Percentiles rank a stretch among this genome's conserved stretches.
Evolutionary conservation across 805 yeast species (phyloP).

Genomic region (Jamesozyma rosinii): DNA sequence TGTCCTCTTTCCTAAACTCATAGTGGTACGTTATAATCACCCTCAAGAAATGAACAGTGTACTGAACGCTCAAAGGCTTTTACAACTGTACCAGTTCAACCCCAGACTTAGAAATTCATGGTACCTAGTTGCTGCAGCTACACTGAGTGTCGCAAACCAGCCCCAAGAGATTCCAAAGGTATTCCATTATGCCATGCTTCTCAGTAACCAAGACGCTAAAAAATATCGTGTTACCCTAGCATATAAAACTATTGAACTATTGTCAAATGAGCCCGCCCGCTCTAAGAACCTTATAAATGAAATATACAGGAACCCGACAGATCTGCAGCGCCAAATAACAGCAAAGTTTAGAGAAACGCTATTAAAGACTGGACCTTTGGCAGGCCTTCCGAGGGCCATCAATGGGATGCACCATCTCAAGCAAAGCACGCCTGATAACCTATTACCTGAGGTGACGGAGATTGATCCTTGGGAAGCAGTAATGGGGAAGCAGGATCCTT

Average conservation of each 20-base stretch:
- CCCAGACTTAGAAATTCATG: slow-evolving; percentile 51
- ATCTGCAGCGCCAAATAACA: slow-evolving; percentile 31
- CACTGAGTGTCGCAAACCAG: slow-evolving; percentile 70
- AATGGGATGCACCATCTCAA: slow-evolving; percentile 62
- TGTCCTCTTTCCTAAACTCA: too few relatives aligned
- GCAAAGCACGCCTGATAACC: slow-evolving; percentile 50
- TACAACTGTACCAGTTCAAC: slow-evolving; percentile 30
- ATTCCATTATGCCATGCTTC: slow-evolving; percentile 54
- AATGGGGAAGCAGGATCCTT: slow-evolving; percentile 12
- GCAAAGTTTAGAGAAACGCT: slow-evolving; percentile 65
- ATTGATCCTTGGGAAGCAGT: slow-evolving; percentile 24
- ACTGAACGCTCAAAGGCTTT: slow-evolving; percentile 23
- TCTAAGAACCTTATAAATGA: slow-evolving; percentile 12
- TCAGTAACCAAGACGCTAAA: slow-evolving; percentile 14
- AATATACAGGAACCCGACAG: slow-evolving; percentile 12
- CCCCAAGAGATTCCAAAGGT: slow-evolving; percentile 73
- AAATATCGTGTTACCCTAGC: slow-evolving; percentile 16
- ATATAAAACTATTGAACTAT: slow-evolving; percentile 14
- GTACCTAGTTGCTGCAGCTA: slow-evolving; percentile 74
- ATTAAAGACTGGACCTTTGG: slow-evolving; percentile 66
- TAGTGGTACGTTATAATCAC: too few relatives aligned
- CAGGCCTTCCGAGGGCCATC: slow-evolving; percentile 79
- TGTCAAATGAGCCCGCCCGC: slow-evolving; percentile 5
- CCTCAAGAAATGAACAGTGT: slow-evolving; percentile 12
- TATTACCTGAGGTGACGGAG: slow-evolving; percentile 20